These are phyloP conservation scores for Coemansia guatemalensis DNA, from an alignment of 192 early-diverging fungal genomes.

Conservation along the genomic window DNA sequence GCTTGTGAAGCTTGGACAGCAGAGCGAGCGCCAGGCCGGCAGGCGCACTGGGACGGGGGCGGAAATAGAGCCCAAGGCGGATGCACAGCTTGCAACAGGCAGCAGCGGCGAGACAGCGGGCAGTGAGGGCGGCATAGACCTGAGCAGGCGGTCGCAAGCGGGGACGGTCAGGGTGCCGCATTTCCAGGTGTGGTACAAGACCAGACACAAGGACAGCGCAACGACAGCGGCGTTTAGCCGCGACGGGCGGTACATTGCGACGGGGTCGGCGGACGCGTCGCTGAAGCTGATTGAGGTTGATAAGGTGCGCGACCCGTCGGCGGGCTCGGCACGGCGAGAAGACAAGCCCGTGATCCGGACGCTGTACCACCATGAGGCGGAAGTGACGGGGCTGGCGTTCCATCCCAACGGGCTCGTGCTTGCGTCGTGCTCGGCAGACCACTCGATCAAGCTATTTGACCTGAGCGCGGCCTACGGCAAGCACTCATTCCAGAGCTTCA, in stretches of 20 bases:
- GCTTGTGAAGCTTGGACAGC: constrained; percentile 62
- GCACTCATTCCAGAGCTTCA: constrained; percentile 78
- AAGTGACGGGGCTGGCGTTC: constrained; percentile 83
- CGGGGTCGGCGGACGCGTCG: constrained; percentile 84
- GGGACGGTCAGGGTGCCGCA: constrained; percentile 39
- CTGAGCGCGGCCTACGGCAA: constrained; percentile 79
- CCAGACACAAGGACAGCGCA: constrained; percentile 73
- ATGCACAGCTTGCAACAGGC: neutral
- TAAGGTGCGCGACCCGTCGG: constrained; percentile 64
- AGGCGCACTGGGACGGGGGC: constrained; percentile 28
- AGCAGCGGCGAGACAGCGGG: neutral
- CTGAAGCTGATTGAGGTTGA: constrained; percentile 88
- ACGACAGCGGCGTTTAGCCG: constrained; percentile 64
- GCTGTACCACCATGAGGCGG: constrained; percentile 81
- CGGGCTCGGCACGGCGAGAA: constrained; percentile 59
- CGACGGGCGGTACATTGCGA: constrained; percentile 81
- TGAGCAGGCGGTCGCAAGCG: constrained; percentile 15
- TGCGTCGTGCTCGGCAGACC: constrained; percentile 84
- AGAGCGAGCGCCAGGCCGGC: constrained; percentile 46
- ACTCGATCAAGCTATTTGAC: constrained; percentile 87
- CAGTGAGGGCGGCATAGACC: constrained; percentile 16
- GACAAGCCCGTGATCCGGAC: constrained; percentile 89
- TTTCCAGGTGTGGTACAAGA: constrained; percentile 69
- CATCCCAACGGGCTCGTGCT: constrained; percentile 92
- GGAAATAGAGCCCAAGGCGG: neutral